A percentile compares a stretch with the other conserved stretches of the same genome.
Conservation (phyloP, 164 flowering plant species). For the Paratinospora sagittata region DNA sequence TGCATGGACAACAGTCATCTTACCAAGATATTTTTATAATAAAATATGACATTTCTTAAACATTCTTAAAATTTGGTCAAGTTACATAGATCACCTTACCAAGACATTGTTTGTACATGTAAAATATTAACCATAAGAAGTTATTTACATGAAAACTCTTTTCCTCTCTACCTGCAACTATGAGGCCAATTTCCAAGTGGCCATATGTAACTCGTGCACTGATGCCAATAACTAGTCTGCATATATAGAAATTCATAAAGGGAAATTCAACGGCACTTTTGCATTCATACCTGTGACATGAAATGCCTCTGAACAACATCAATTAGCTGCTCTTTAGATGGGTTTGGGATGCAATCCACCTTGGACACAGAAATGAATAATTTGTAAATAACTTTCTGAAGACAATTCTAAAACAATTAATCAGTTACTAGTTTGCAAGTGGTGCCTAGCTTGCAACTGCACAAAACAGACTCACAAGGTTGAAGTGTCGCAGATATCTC, state of each 20-base stretch:
- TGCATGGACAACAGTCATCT: too few species aligned
- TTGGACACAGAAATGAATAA: slow-evolving; percentile 12
- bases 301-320: slow-evolving; percentile 93
- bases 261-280: background rate
- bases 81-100: too few species aligned
- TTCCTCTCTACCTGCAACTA: too few species aligned
- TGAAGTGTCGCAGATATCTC: slow-evolving; percentile 94
- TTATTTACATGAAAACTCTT: too few species aligned
- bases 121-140: too few species aligned
- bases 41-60: too few species aligned
- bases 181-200: background rate
- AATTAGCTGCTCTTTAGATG: too few species aligned
- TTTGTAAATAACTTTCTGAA: background rate
- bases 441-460: background rate
- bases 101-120: too few species aligned
- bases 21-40: too few species aligned
- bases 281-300: slow-evolving; percentile 71
- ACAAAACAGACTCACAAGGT: slow-evolving; percentile 59
- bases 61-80: too few species aligned
- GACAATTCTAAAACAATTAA: background rate
- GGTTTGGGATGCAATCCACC: slow-evolving; percentile 77
- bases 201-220: background rate
- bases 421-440: background rate
- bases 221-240: background rate
- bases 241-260: background rate